Conservation (phyloP, 352 stramenopile genomes). For the Globisporangium recalcitrans region DNA sequence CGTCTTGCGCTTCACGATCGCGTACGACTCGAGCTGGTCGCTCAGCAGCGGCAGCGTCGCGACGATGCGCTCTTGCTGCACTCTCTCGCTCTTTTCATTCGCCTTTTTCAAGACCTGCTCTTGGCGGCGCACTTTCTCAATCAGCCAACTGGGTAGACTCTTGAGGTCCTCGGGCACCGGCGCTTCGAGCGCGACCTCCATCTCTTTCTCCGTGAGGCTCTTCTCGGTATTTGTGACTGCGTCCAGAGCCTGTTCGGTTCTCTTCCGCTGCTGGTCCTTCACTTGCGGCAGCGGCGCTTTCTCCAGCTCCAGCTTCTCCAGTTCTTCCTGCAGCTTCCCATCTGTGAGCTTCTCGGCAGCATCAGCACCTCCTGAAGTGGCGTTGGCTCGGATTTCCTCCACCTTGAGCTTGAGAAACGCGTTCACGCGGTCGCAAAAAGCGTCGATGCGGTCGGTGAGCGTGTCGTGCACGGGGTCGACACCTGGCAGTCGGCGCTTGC, state of each 20-base stretch:
- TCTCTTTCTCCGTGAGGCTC: slow-evolving; percentile 23
- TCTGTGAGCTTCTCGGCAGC: slow-evolving; percentile 19
- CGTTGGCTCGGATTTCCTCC: slow-evolving; percentile 11
- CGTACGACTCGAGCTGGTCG: slow-evolving; percentile 71
- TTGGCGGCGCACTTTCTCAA: slow-evolving; percentile 59
- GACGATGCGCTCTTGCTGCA: slow-evolving; percentile 39
- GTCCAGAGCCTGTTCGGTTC: slow-evolving; percentile 14
- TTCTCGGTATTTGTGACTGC: slow-evolving; percentile 7
- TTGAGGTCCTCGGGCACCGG: slow-evolving; percentile 64
- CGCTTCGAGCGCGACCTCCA: slow-evolving; percentile 42
- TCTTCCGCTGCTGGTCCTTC: slow-evolving; percentile 8
- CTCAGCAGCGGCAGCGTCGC: slow-evolving; percentile 65
- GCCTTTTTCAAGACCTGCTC: slow-evolving; percentile 42
- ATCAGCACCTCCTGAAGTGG: not conserved
- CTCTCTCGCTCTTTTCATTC: slow-evolving; percentile 36
- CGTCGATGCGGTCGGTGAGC: slow-evolving; percentile 42
- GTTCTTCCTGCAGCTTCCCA: slow-evolving; percentile 24
- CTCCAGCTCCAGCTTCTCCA: slow-evolving; percentile 39
- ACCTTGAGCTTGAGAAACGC: slow-evolving; percentile 25
- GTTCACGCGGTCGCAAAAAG: slow-evolving; percentile 35
- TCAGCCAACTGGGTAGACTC: slow-evolving; percentile 68
- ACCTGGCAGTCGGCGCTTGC: slow-evolving; percentile 36
- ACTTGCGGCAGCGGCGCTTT: slow-evolving; percentile 28
- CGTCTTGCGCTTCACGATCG: slow-evolving; percentile 56
- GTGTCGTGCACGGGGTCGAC: slow-evolving; percentile 25